phyloP scores from a whole-genome alignment of 1,284 basidiomycete genomes.

The Trametes hirsuta region DNA sequence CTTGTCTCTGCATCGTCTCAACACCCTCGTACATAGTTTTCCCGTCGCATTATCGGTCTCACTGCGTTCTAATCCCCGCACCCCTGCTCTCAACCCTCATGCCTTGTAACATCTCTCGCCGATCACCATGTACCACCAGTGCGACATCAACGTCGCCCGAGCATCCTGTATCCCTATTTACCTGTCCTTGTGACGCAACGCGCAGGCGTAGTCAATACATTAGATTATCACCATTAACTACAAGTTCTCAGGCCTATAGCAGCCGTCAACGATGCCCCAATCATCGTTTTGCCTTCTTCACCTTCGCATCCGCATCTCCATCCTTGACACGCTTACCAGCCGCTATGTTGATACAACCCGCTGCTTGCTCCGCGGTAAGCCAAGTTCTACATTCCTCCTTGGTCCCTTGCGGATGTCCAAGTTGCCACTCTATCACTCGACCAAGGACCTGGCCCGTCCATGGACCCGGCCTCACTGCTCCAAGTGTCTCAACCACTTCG shows the following conservation, averaged over 20 bases:
- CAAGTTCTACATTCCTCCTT: slow-evolving; percentile 72
- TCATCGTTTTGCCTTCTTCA: slow-evolving; percentile 47
- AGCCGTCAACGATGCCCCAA: neutral
- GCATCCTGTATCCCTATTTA: slow-evolving; percentile 4
- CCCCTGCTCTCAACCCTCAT: neutral
- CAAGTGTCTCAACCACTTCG: slow-evolving; percentile 61
- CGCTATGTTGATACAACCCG: slow-evolving; percentile 44
- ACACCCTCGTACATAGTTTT: neutral
- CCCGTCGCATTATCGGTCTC: neutral
- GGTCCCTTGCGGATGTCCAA: slow-evolving; percentile 69
- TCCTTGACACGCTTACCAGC: slow-evolving; percentile 28
- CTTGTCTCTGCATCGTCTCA: neutral
- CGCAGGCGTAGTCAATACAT: slow-evolving; percentile 18
- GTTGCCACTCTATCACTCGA: slow-evolving; percentile 80
- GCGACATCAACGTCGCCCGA: neutral
- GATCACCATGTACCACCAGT: slow-evolving; percentile 4
- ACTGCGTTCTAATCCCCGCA: neutral
- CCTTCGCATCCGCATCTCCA: slow-evolving; percentile 35
- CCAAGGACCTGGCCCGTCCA: slow-evolving; percentile 71
- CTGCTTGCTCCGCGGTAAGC: slow-evolving; percentile 58
- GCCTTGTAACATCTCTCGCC: slow-evolving; percentile 6
- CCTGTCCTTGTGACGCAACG: neutral
- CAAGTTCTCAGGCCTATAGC: neutral
- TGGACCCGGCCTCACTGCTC: slow-evolving; percentile 60
- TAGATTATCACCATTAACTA: slow-evolving; percentile 4